Evolutionary conservation across 1,284 basidiomycete genomes (phyloP).

Genomic region (Ganoderma lingzhi): DNA sequence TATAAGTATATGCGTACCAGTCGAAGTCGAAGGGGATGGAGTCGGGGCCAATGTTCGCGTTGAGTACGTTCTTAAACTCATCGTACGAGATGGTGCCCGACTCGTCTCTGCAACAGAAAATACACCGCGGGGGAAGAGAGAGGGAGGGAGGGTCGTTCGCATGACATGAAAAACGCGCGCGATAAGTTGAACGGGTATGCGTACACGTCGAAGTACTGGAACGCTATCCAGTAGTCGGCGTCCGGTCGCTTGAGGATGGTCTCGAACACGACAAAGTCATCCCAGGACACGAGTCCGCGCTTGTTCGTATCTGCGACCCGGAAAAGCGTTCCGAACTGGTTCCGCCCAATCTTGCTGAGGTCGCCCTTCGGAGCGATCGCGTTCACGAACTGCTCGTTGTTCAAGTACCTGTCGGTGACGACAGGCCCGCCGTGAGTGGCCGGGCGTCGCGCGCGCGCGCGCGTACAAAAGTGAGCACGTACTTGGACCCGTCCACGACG

Average conservation of each 20-base stretch:
- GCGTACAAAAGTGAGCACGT: slow-evolving; percentile 43
- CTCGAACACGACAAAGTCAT: slow-evolving; percentile 95
- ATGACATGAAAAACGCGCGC: slow-evolving; percentile 17
- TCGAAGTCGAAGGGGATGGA: slow-evolving; percentile 96
- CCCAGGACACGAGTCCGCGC: slow-evolving; percentile 87
- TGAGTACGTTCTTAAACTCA: slow-evolving; percentile 93
- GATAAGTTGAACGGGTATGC: slow-evolving; percentile 38
- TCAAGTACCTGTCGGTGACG: slow-evolving; percentile 68
- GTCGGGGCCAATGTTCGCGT: slow-evolving; percentile 79
- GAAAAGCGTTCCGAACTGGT: slow-evolving; percentile 90
- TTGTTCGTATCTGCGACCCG: slow-evolving; percentile 86
- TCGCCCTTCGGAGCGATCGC: slow-evolving; percentile 90
- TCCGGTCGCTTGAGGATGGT: slow-evolving; percentile 90
- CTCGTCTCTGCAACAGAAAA: slow-evolving; percentile 65
- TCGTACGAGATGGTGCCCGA: slow-evolving; percentile 91
- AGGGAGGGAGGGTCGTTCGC: slow-evolving; percentile 11
- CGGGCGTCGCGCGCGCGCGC: neutral
- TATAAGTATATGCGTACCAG: slow-evolving; percentile 57
- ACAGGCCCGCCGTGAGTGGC: neutral
- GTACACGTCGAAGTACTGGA: slow-evolving; percentile 95
- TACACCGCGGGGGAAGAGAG: neutral
- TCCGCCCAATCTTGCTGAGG: slow-evolving; percentile 83
- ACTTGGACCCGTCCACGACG: slow-evolving; percentile 82
- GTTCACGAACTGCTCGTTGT: slow-evolving; percentile 87
- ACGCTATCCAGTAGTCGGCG: slow-evolving; percentile 96